Conservation (phyloP, 2,329 filamentous ascomycete species). For the Talaromyces atroroseus region DNA sequence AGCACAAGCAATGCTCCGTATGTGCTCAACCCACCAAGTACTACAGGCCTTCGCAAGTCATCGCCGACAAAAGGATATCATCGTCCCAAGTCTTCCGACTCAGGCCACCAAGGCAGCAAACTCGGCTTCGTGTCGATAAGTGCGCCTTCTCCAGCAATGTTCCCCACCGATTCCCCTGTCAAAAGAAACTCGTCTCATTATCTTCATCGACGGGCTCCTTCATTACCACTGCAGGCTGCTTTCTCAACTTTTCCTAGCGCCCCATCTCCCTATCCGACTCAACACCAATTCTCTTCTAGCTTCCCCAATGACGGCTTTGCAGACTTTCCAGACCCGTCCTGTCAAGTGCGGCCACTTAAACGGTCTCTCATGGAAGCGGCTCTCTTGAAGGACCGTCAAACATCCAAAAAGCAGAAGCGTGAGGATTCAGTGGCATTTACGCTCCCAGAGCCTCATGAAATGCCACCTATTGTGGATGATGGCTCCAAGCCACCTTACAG, state of each 20-base stretch:
- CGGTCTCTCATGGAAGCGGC: slow-evolving; percentile 67
- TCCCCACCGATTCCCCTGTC: slow-evolving; percentile 44
- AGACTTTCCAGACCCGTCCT: slow-evolving; percentile 44
- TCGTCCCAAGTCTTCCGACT: slow-evolving; percentile 49
- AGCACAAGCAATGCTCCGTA: slow-evolving; percentile 53
- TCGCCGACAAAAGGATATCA: slow-evolving; percentile 65
- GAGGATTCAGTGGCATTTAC: slow-evolving; percentile 48
- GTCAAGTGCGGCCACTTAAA: slow-evolving; percentile 45
- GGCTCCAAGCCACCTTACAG: slow-evolving; percentile 85
- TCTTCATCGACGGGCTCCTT: slow-evolving; percentile 25
- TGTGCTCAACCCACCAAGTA: slow-evolving; percentile 57
- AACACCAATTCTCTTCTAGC: slow-evolving; percentile 42
- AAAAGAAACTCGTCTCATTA: slow-evolving; percentile 38
- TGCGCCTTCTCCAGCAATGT: slow-evolving; percentile 39
- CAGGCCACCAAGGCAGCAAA: slow-evolving; percentile 57
- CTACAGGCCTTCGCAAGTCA: slow-evolving; percentile 44
- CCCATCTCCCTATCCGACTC: slow-evolving; percentile 38
- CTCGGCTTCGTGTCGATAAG: slow-evolving; percentile 57
- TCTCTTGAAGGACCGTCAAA: slow-evolving; percentile 62
- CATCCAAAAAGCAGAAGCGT: slow-evolving; percentile 61
- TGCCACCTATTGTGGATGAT: slow-evolving; percentile 76
- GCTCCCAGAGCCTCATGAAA: slow-evolving; percentile 69
- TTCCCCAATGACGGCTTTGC: slow-evolving; percentile 41
- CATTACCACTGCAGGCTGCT: slow-evolving; percentile 40
- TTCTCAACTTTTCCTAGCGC: slow-evolving; percentile 49